phyloP scores from a whole-genome alignment of 2,329 filamentous ascomycete genomes.

The Neoascochyta sp. region DNA sequence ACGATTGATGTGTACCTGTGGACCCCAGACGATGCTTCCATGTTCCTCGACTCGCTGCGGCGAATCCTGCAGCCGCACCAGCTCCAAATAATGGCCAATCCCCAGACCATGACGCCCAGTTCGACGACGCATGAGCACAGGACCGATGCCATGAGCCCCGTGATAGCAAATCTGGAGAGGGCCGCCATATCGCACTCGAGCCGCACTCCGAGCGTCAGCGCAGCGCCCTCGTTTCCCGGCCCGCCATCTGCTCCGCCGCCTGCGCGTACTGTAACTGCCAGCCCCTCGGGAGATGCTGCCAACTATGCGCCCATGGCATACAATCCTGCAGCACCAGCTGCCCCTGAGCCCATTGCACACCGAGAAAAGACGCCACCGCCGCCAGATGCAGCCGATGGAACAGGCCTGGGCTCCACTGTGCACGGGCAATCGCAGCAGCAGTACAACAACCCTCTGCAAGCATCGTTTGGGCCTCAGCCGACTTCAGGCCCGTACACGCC shows the following conservation, averaged over 20 bases:
- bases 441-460: slow-evolving; percentile 31
- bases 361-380: slow-evolving; percentile 78
- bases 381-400: slow-evolving; percentile 57
- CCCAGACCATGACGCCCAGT: slow-evolving; percentile 37
- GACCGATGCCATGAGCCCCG: slow-evolving; percentile 57
- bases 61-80: slow-evolving; percentile 61
- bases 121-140: slow-evolving; percentile 42
- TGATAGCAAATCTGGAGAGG: slow-evolving; percentile 71
- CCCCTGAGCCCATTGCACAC: slow-evolving; percentile 67
- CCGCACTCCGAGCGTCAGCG: slow-evolving; percentile 36
- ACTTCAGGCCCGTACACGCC: slow-evolving; percentile 41
- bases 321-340: slow-evolving; percentile 73
- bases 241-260: slow-evolving; percentile 39
- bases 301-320: slow-evolving; percentile 66
- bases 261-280: slow-evolving; percentile 26
- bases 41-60: slow-evolving; percentile 66
- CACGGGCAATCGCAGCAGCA: slow-evolving; percentile 38
- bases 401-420: slow-evolving; percentile 41
- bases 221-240: slow-evolving; percentile 38
- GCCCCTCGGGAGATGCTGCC: slow-evolving; percentile 34
- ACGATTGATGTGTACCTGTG: slow-evolving; percentile 77
- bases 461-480: slow-evolving; percentile 33
- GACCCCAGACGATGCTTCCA: slow-evolving; percentile 67
- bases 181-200: slow-evolving; percentile 60
- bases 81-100: slow-evolving; percentile 31